These are phyloP conservation scores for Fraxinus quadrangulata DNA, from an alignment of 257 asterid genomes.

Conservation along the genomic window DNA sequence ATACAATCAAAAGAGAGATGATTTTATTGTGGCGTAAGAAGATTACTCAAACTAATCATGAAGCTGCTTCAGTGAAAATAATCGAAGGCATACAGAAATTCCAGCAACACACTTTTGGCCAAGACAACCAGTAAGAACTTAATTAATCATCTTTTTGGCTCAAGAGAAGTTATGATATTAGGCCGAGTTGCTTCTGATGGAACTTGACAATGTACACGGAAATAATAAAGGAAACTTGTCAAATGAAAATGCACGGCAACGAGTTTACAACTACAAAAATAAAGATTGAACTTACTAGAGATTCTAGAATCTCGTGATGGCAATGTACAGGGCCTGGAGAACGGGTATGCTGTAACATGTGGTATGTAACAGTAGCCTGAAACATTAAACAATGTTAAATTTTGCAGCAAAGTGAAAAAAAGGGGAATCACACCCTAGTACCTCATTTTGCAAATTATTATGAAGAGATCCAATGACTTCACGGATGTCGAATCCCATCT, in stretches of 20 bases:
- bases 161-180: neutral
- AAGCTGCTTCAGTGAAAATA: neutral
- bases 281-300: constrained; percentile 17
- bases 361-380: constrained; percentile 58
- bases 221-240: neutral
- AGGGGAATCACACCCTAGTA: constrained; percentile 1
- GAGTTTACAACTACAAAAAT: neutral
- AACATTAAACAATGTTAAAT: constrained; percentile 5
- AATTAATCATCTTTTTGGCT: neutral
- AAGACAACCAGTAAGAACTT: neutral
- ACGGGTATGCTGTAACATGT: constrained; percentile 42
- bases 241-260: neutral
- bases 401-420: neutral
- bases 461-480: constrained; percentile 48
- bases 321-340: constrained; percentile 18
- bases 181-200: neutral
- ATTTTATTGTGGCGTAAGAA: neutral
- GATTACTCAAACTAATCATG: neutral
- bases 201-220: neutral
- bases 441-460: constrained; percentile 54
- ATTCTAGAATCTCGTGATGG: constrained; percentile 17
- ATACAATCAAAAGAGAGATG: neutral
- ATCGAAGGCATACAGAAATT: neutral
- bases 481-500: constrained; percentile 43
- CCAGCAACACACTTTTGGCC: neutral